Conservation (phyloP, 495 filamentous ascomycete species). For the Bathelium albidoporum region DNA sequence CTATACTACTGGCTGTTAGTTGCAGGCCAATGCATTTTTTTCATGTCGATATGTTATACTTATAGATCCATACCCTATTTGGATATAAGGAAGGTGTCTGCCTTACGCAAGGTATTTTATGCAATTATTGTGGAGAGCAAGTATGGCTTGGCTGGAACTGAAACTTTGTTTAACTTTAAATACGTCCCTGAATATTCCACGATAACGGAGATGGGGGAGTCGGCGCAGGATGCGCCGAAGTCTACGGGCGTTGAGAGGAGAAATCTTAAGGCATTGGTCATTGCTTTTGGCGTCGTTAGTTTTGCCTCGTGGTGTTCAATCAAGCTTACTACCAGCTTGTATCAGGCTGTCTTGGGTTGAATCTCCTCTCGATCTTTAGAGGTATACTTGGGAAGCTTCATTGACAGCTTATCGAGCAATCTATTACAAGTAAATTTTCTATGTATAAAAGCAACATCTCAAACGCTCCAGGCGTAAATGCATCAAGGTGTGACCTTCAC, state of each 20-base stretch:
- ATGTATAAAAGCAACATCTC: too few relatives aligned
- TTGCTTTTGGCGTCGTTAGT: constrained; percentile 22
- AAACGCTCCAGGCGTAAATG: too few relatives aligned
- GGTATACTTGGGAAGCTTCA: too few relatives aligned
- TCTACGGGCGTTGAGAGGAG: constrained; percentile 26
- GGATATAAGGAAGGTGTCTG: constrained; percentile 47
- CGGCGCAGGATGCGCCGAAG: constrained; percentile 16
- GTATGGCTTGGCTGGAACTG: constrained; percentile 40
- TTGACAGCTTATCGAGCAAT: neutral
- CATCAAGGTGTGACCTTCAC: too few relatives aligned
- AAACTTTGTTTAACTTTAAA: constrained; percentile 53
- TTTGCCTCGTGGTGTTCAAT: constrained; percentile 18
- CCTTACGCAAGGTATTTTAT: constrained; percentile 45
- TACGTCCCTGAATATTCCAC: constrained; percentile 47
- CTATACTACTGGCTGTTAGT: constrained; percentile 51
- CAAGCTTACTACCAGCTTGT: constrained; percentile 11
- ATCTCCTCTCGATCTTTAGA: neutral
- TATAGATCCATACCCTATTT: constrained; percentile 46
- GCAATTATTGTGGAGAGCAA: constrained; percentile 45
- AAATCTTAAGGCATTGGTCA: constrained; percentile 28
- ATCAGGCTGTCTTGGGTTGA: neutral
- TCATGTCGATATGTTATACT: constrained; percentile 43
- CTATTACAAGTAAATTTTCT: neutral
- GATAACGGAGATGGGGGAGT: constrained; percentile 32
- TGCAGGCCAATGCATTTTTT: constrained; percentile 58